Evolutionary conservation across 2,329 filamentous ascomycete species (phyloP).

Genomic region (Aspergillus nomiae): DNA sequence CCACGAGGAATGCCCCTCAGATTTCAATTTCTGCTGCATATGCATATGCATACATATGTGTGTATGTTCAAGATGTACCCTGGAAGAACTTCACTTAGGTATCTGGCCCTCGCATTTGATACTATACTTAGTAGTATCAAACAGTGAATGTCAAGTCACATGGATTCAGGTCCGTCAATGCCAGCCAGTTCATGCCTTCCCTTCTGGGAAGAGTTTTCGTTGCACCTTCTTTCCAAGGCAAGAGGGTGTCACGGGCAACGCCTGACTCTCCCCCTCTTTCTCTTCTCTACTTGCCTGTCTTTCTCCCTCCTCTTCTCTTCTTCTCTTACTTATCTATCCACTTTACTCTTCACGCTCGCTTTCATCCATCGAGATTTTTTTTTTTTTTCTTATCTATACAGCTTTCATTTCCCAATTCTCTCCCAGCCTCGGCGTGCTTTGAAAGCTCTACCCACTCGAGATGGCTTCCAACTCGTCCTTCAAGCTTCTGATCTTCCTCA

Average conservation of each 20-base stretch:
- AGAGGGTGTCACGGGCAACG: not conserved
- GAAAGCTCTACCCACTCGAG: not conserved
- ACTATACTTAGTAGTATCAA: not conserved
- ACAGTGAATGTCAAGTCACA: not conserved
- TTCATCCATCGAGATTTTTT: not conserved
- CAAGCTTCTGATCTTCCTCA: constrained; percentile 23
- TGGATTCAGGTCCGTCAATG: not conserved
- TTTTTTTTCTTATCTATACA: not conserved
- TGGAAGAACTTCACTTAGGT: not conserved
- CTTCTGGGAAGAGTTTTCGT: not conserved
- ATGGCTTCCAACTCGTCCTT: constrained; percentile 15
- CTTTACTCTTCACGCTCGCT: not conserved
- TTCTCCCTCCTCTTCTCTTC: constrained; percentile 1
- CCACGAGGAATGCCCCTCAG: not conserved
- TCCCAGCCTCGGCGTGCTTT: not conserved
- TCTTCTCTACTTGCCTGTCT: not conserved
- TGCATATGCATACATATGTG: not conserved
- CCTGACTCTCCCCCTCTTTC: constrained; percentile 4
- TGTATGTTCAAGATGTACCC: not conserved
- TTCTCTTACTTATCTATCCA: constrained; percentile 3
- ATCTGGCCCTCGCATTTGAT: not conserved
- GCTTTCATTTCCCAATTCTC: not conserved
- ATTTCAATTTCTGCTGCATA: not conserved
- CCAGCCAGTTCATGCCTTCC: not conserved
- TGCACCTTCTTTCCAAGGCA: not conserved